These are phyloP conservation scores for Crithidia fasciculata DNA, from an alignment of 208 protist species.

Conservation along the genomic window DNA sequence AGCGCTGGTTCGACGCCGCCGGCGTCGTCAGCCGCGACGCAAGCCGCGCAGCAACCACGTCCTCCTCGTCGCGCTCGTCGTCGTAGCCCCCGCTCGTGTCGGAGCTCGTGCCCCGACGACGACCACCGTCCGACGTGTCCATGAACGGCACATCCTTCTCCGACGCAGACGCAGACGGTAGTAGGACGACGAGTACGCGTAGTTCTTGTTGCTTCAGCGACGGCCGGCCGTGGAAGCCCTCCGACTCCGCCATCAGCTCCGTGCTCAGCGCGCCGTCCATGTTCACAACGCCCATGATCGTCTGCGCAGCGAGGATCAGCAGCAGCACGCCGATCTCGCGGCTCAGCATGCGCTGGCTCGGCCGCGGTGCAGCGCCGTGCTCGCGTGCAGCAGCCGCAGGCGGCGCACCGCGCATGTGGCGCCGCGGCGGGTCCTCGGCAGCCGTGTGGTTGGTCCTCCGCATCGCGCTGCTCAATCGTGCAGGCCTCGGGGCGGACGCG, in stretches of 20 bases:
- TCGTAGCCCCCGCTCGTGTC: conserved; percentile 38
- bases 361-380: too few relatives aligned
- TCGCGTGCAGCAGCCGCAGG: not conserved
- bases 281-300: conserved; percentile 34
- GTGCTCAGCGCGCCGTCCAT: conserved; percentile 53
- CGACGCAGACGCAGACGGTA: conserved; percentile 30
- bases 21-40: too few relatives aligned
- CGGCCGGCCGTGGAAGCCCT: conserved; percentile 33
- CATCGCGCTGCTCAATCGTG: conserved; percentile 1
- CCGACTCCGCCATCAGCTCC: conserved; percentile 54
- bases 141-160: conserved; percentile 36
- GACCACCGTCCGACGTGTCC: conserved; percentile 43
- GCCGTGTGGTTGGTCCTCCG: not conserved
- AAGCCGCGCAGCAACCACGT: too few relatives aligned
- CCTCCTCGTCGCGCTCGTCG: conserved; percentile 49
- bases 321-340: conserved; percentile 61
- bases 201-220: conserved; percentile 33
- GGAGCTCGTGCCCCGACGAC: conserved; percentile 44
- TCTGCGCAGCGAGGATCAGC: conserved; percentile 52
- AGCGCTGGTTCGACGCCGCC: conserved; percentile 3
- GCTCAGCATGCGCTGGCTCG: conserved; percentile 35
- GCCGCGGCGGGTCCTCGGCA: conserved; percentile 7
- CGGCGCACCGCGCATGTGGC: not conserved
- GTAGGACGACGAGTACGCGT: conserved; percentile 35
- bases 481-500: too few relatives aligned